phyloP scores from a whole-genome alignment of 768 basidiomycete species.

The Leccinellum albellum region DNA sequence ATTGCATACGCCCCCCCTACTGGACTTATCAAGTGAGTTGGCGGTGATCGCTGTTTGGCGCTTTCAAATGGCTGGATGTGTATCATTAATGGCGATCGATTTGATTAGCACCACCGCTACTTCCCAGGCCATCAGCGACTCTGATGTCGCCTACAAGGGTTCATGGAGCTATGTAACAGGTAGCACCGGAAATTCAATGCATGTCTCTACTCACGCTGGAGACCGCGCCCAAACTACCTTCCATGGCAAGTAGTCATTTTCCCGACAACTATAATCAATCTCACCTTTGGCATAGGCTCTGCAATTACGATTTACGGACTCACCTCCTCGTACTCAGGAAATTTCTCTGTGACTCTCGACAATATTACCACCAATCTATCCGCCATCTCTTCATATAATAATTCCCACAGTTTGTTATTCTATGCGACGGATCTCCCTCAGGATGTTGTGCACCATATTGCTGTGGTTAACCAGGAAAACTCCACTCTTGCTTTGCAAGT shows the following conservation, averaged over 20 bases:
- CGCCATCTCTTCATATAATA: constrained; percentile 50
- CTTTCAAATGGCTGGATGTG: not conserved
- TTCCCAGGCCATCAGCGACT: constrained; percentile 41
- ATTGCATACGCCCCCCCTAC: constrained; percentile 40
- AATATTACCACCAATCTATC: constrained; percentile 45
- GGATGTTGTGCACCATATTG: constrained; percentile 43
- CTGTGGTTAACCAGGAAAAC: constrained; percentile 55
- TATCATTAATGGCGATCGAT: constrained; percentile 22
- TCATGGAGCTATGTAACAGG: constrained; percentile 47
- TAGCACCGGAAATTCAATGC: constrained; percentile 26
- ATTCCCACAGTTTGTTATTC: constrained; percentile 55
- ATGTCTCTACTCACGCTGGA: constrained; percentile 38
- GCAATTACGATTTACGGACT: constrained; percentile 58
- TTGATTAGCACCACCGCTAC: constrained; percentile 34
- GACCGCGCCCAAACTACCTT: constrained; percentile 45
- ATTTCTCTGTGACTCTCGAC: constrained; percentile 56
- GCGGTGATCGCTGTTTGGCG: constrained; percentile 3
- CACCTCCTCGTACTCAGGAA: constrained; percentile 54
- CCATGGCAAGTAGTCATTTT: constrained; percentile 38
- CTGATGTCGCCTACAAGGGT: constrained; percentile 48
- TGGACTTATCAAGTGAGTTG: constrained; percentile 33
- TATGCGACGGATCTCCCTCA: constrained; percentile 59
- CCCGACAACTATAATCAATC: not conserved
- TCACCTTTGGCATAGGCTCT: constrained; percentile 42
- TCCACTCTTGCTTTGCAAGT: constrained; percentile 46